Conservation (phyloP, 2,329 filamentous ascomycete genomes). For the Colletotrichum orbiculare region DNA sequence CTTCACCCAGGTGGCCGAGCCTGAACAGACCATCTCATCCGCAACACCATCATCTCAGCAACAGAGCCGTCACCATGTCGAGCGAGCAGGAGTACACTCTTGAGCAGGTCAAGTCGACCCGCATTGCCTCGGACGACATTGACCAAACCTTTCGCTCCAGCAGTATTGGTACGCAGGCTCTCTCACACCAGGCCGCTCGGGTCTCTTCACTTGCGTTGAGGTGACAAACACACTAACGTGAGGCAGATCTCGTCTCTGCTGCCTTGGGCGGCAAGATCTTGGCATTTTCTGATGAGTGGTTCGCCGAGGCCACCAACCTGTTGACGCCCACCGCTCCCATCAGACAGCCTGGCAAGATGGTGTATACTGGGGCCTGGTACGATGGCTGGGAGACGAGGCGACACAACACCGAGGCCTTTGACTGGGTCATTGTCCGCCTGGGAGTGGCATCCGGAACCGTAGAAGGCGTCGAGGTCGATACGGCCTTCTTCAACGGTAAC, state of each 20-base stretch:
- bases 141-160: slow-evolving; percentile 71
- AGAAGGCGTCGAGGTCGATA: slow-evolving; percentile 82
- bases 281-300: slow-evolving; percentile 76
- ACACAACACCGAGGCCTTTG: slow-evolving; percentile 72
- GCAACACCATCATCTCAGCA: no score
- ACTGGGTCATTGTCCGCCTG: slow-evolving; percentile 74
- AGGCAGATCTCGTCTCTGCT: slow-evolving; percentile 69
- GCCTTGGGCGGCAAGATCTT: slow-evolving; percentile 72
- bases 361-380: slow-evolving; percentile 76
- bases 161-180: slow-evolving; percentile 65
- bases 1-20: background rate
- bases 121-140: slow-evolving; percentile 64
- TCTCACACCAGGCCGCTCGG: background rate
- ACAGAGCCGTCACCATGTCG: slow-evolving; percentile 42
- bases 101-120: slow-evolving; percentile 62
- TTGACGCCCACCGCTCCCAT: slow-evolving; percentile 73
- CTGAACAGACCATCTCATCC: no score
- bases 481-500: slow-evolving; percentile 84
- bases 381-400: slow-evolving; percentile 77
- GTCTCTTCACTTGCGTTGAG: no score
- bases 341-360: slow-evolving; percentile 73
- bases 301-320: slow-evolving; percentile 73
- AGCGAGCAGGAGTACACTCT: slow-evolving; percentile 64
- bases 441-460: slow-evolving; percentile 78
- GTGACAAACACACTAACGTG: slow-evolving; percentile 9